A percentile compares a stretch with the other conserved stretches of the same genome.
Conservation (phyloP, 805 yeast species). For the Trichomonascus vanleenenianus region DNA sequence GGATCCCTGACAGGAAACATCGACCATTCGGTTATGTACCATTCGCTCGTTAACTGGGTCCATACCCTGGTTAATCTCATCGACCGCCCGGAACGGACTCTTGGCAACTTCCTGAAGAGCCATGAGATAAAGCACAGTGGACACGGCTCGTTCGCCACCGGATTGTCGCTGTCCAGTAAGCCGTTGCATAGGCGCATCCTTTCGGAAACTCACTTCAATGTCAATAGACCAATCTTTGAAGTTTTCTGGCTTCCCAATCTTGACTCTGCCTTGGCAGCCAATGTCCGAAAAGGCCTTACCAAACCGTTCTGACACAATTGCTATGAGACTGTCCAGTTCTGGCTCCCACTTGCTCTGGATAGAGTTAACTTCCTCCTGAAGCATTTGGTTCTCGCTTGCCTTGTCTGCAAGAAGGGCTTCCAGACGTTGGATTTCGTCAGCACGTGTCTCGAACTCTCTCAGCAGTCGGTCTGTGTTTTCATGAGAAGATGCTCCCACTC, state of each 20-base stretch:
- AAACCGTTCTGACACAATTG: constrained; percentile 55
- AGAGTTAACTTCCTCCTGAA: constrained; percentile 32
- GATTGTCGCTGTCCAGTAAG: constrained; percentile 87
- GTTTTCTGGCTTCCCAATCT: constrained; percentile 40
- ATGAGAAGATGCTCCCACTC: background rate
- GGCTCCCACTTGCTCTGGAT: constrained; percentile 53
- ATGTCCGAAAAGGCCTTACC: constrained; percentile 58
- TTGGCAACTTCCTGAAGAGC: constrained; percentile 81
- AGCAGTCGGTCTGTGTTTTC: background rate
- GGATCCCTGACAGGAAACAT: constrained; percentile 60
- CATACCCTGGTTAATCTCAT: constrained; percentile 99
- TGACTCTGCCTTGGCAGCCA: constrained; percentile 83
- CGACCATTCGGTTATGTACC: constrained; percentile 80
- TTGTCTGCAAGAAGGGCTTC: constrained; percentile 13
- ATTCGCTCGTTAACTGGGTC: constrained; percentile 85
- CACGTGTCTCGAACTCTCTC: constrained; percentile 35
- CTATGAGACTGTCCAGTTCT: constrained; percentile 44
- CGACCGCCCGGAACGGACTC: constrained; percentile 92
- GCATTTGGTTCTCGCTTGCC: constrained; percentile 14
- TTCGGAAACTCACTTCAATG: constrained; percentile 80
- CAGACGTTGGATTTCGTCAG: constrained; percentile 31
- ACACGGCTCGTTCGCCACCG: constrained; percentile 96
- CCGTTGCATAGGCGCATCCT: constrained; percentile 56
- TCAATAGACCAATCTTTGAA: constrained; percentile 76
- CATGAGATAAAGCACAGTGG: constrained; percentile 85